phyloP scores from a whole-genome alignment of 352 stramenopile genomes.

The Globisporangium echinulatum region DNA sequence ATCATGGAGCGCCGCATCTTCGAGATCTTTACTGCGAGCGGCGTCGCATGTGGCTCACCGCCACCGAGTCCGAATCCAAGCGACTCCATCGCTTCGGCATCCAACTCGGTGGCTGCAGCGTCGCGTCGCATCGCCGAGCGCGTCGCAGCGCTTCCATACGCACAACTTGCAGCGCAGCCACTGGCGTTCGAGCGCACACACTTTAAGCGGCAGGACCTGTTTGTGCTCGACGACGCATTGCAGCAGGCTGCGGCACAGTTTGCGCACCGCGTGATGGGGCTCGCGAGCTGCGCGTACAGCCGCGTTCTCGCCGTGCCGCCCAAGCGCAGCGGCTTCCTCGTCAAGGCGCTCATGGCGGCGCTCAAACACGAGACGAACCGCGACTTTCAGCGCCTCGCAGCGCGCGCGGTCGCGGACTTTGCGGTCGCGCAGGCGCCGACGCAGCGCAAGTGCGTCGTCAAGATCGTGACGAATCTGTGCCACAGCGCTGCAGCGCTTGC shows the following conservation, averaged over 20 bases:
- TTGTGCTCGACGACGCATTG: constrained; percentile 65
- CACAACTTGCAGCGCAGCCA: constrained; percentile 21
- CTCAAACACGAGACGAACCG: constrained; percentile 58
- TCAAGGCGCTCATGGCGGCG: constrained; percentile 74
- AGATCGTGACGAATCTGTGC: constrained; percentile 76
- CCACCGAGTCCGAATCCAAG: background rate
- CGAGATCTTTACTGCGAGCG: constrained; percentile 34
- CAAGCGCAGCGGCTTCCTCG: constrained; percentile 73
- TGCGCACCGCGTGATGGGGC: constrained; percentile 51
- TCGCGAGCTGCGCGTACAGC: constrained; percentile 56
- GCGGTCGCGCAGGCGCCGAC: constrained; percentile 31
- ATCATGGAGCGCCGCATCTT: constrained; percentile 54
- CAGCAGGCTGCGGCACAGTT: constrained; percentile 44
- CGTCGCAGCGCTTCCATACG: constrained; percentile 45
- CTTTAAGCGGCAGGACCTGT: constrained; percentile 78
- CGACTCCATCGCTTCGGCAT: background rate
- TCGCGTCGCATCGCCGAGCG: constrained; percentile 66
- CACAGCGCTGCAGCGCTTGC: constrained; percentile 51
- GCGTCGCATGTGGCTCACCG: constrained; percentile 11
- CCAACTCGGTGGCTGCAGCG: constrained; percentile 26
- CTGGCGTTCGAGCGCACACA: constrained; percentile 59
- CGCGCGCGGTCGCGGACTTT: constrained; percentile 51
- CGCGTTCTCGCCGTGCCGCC: constrained; percentile 42
- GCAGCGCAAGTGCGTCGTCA: constrained; percentile 69
- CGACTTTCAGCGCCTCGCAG: constrained; percentile 38